These are phyloP conservation scores for Guyanaporus albipodus DNA, from an alignment of 768 basidiomycete species.

Conservation along the genomic window DNA sequence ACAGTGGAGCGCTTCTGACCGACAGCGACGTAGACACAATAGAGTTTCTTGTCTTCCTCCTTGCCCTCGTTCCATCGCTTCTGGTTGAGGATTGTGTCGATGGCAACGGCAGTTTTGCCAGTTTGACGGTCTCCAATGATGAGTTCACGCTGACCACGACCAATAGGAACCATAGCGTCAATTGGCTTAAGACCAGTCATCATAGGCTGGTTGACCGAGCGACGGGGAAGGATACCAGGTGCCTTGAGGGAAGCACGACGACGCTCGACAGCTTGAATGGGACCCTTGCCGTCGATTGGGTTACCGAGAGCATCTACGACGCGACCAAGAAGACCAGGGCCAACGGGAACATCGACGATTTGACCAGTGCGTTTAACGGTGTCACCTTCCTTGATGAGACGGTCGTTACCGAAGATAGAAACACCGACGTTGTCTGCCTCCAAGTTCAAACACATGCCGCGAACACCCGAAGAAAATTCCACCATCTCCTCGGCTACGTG, in stretches of 20 bases:
- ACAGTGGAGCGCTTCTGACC: constrained; percentile 99
- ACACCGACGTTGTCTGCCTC: constrained; percentile 99
- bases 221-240: constrained; percentile 97
- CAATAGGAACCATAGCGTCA: constrained; percentile 99
- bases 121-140: constrained; percentile 99
- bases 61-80: constrained; percentile 99
- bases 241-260: constrained; percentile 98
- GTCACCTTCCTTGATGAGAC: constrained; percentile 99
- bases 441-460: constrained; percentile 99
- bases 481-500: constrained; percentile 97
- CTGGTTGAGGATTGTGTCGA: constrained; percentile 99
- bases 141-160: constrained; percentile 99
- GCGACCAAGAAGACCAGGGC: constrained; percentile 94
- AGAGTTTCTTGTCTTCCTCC: constrained; percentile 96
- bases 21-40: constrained; percentile 99
- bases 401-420: constrained; percentile 97
- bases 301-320: constrained; percentile 99
- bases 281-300: constrained; percentile 99
- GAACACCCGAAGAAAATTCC: constrained; percentile 99
- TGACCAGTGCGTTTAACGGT: constrained; percentile 99
- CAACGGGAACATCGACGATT: constrained; percentile 99
- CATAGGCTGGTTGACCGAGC: constrained; percentile 99
- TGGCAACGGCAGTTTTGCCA: constrained; percentile 98
- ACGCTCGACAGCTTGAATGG: constrained; percentile 89
- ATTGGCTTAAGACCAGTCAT: constrained; percentile 99